phyloP scores from a whole-genome alignment of 2,329 filamentous ascomycete species.

The Sporothrix euskadiensis region DNA sequence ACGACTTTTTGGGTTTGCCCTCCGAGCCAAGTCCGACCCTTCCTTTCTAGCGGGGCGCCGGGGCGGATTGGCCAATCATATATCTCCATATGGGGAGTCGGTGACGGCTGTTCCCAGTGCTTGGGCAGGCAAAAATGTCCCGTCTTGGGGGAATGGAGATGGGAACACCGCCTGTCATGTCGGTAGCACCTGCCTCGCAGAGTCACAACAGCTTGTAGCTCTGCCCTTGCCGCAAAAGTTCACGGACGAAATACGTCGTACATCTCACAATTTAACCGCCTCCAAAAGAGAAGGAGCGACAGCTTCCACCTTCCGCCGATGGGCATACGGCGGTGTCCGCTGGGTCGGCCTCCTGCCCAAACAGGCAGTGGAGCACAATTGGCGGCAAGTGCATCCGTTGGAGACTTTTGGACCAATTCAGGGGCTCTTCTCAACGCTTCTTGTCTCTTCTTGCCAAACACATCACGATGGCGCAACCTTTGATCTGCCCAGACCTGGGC shows the following conservation, averaged over 20 bases:
- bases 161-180: background rate
- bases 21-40: conserved; percentile 19
- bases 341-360: conserved; percentile 2
- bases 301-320: background rate
- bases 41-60: background rate
- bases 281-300: conserved; percentile 8
- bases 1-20: background rate
- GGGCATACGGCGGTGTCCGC: conserved; percentile 16
- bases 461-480: conserved; percentile 17
- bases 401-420: background rate
- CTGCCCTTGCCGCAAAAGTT: background rate
- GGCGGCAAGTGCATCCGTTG: background rate
- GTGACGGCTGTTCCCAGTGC: background rate
- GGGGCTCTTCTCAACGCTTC: background rate
- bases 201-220: background rate
- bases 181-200: conserved; percentile 11
- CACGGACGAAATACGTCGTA: background rate
- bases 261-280: background rate
- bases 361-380: background rate
- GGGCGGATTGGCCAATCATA: conserved; percentile 17
- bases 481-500: background rate
- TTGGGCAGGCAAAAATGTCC: background rate
- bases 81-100: background rate
- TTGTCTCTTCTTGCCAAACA: background rate
- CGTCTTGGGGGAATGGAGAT: background rate